phyloP scores from a whole-genome alignment of 495 filamentous ascomycete genomes.

The Hypoxylon perforatum region DNA sequence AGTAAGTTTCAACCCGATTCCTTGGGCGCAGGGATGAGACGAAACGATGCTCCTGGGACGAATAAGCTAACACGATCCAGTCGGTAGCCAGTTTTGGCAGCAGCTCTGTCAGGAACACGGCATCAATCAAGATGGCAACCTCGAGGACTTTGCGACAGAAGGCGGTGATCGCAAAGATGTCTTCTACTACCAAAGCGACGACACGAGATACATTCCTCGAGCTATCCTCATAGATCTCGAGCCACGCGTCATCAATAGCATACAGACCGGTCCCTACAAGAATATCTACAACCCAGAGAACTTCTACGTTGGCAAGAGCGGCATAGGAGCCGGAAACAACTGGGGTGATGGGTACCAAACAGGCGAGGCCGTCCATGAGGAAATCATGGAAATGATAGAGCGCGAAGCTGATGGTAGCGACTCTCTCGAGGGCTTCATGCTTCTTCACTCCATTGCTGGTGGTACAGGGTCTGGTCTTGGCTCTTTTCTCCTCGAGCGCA shows the following conservation, averaged over 20 bases:
- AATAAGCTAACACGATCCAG: slow-evolving; percentile 55
- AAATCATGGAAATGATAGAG: slow-evolving; percentile 99
- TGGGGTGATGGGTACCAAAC: slow-evolving; percentile 95
- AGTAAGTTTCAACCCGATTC: slow-evolving; percentile 67
- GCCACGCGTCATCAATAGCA: slow-evolving; percentile 89
- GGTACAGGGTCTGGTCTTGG: slow-evolving; percentile 95
- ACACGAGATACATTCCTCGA: slow-evolving; percentile 96
- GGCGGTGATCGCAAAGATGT: slow-evolving; percentile 98
- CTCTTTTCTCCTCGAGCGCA: slow-evolving; percentile 91
- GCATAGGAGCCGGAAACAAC: slow-evolving; percentile 94
- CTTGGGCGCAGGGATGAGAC: background rate
- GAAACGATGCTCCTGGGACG: background rate
- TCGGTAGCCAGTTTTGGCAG: slow-evolving; percentile 96
- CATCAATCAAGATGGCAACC: slow-evolving; percentile 95
- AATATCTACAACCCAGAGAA: slow-evolving; percentile 99
- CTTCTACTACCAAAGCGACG: slow-evolving; percentile 99
- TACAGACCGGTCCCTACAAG: slow-evolving; percentile 91
- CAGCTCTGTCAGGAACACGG: slow-evolving; percentile 97
- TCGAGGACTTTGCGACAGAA: slow-evolving; percentile 95
- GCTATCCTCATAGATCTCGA: slow-evolving; percentile 96
- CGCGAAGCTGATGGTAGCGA: slow-evolving; percentile 98
- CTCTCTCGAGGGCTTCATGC: slow-evolving; percentile 98
- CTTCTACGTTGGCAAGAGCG: slow-evolving; percentile 93
- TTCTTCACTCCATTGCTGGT: slow-evolving; percentile 96
- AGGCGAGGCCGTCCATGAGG: slow-evolving; percentile 92